Evolutionary conservation across 208 protist species (phyloP), one percentile per base, ranked within the genome.

Genomic region (Acanthamoeba castellanii): DNA sequence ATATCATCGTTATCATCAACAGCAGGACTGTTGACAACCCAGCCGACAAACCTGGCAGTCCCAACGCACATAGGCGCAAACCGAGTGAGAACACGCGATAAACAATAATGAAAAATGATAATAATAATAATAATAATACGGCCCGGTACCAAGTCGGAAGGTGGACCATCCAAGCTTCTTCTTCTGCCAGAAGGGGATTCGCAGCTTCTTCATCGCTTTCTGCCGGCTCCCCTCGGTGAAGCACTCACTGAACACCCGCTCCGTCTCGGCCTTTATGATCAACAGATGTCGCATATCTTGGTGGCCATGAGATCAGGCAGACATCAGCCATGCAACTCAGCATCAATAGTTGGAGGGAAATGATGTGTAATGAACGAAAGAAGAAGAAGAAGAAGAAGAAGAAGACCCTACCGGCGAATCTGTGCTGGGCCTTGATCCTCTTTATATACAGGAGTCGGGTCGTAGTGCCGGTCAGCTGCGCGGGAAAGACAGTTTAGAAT

Each of bases 251-350:
- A 82, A 82, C 72, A 82, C 42, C 20, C 72, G 25, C 72, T 82
- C 72, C 72, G 72, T 82, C 42, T 82, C 72, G 72, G 72, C 32
- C 42, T 82, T 82, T 8, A 82, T 20, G 37, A 82, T 42, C 72
- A 52, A 50, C 30, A 82, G 72, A 16, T 52, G 14, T 9, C 42
- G 32, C 72, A 82, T 82, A 9, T 82, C 42, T 52, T 3, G 34
- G 16, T 30, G 14, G 11, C 27, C 34, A 20, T 25, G 20, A 1
- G 16, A 61, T 61, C 55, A 13, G 27, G 16, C 70, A 78, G 27
- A 1, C 11, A 7, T 45, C 37, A 42, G 37, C 37, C 37, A 42
- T 3, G 37, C 37, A 42, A 42, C 37, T 42, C 37, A 42, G 37
- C 37, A 3, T 42, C 37, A 42, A 42, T 42, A 1, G 37, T 42